Base-by-base conservation (phyloP, 2,329 filamentous ascomycete species). In the Metarhizium album region DNA sequence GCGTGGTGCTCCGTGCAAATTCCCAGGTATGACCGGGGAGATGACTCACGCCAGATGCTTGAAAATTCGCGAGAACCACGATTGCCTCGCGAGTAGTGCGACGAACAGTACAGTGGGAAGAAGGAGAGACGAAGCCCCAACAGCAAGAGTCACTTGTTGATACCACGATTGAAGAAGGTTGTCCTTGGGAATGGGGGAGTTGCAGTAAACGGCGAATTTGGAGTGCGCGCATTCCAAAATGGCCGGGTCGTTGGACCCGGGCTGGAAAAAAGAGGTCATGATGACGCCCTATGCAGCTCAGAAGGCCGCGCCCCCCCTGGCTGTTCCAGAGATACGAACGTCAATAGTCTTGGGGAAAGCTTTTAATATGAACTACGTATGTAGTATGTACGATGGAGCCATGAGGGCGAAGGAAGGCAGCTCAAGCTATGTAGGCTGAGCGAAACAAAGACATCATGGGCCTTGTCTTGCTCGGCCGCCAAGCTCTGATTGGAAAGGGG, bases 181-280 rank as follows among this genome's bases (percentile, higher is more conserved):
- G 7, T 57, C 48, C 6, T 52, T 46, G 2, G 60, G 48, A 2
- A 67, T 45, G 13, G 61, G 49, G 14, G 48, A 57, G 52, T 67
- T 68, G 56, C 61, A 63, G 53, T 65, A 67, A 6, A 67, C 54
- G 45, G 57, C 52, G n/a, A 60, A 63, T 13, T 51, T 45, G 16
- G 56, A 54, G 8, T 46, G 47, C 5, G 56, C 50, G 52, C 60
- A 64, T 16, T 51, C 57, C 20, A 54, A 35, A 38, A 62, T 52
- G 45, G 58, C 56, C 3, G 62, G 60, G 51, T 65, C 61, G 37
- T 58, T 59, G n/a, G 56, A 59, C 33, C 56, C 54, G 18, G 62
- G 63, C 53, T 62, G 64, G 49, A 65, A 63, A 53, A 65, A 65
- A 2, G 64, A 67, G n/a, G 64, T 60, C 64, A 67, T 67, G 29